Percentiles rank a stretch among this genome's conserved stretches.
Conservation (phyloP, 2,329 filamentous ascomycete genomes). For the Colletotrichum nymphaeae region DNA sequence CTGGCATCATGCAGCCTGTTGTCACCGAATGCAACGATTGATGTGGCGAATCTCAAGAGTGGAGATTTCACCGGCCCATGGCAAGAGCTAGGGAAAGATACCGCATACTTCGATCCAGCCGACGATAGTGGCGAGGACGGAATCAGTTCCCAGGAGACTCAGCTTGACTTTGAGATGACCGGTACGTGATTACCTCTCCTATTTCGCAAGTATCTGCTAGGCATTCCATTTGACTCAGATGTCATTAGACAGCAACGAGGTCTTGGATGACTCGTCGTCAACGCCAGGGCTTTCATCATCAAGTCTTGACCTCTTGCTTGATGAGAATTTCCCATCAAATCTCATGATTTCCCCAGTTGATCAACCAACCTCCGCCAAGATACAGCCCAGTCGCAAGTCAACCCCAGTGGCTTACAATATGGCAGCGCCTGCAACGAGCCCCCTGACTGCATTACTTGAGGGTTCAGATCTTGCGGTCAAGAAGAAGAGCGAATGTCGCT, state of each 20-base stretch:
- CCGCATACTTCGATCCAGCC: not conserved
- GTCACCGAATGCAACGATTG: not conserved
- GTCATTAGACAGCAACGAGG: not conserved
- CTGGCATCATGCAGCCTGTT: not conserved
- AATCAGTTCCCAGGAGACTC: conserved; percentile 3
- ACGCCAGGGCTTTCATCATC: not conserved
- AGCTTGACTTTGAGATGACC: conserved; percentile 3
- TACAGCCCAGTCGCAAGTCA: not conserved
- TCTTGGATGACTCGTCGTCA: not conserved
- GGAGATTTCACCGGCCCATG: not conserved
- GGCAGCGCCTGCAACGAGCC: not conserved
- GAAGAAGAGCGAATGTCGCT: conserved; percentile 12
- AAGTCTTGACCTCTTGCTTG: not conserved
- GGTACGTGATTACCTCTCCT: not conserved
- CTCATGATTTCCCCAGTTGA: not conserved
- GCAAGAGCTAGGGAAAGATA: conserved; percentile 1
- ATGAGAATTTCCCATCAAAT: conserved; percentile 1
- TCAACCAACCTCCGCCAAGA: not conserved
- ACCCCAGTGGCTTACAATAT: conserved; percentile 6
- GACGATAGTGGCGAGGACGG: not conserved
- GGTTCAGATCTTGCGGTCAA: not conserved
- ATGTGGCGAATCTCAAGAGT: not conserved
- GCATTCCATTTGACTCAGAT: too few relatives aligned
- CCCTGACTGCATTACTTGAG: not conserved
- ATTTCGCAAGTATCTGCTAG: not conserved